These are phyloP conservation scores for Hortaea werneckii DNA, from an alignment of 2,329 filamentous ascomycete species.

Conservation along the genomic window DNA sequence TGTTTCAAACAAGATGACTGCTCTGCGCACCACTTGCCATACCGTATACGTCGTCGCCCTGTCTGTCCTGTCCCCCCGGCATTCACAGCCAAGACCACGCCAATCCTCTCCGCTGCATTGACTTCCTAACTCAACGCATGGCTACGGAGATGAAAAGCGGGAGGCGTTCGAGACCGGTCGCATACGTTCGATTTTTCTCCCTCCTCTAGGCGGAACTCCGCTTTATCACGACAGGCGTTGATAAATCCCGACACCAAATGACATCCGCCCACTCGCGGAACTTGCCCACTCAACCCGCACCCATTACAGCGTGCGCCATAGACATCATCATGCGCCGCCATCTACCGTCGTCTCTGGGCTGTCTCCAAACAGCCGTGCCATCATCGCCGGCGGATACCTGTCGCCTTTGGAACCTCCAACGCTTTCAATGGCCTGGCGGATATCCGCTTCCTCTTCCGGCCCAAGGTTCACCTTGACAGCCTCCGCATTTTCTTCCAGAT, in stretches of 20 bases:
- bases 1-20: too few relatives aligned
- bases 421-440: conserved; percentile 22
- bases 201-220: not conserved
- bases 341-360: conserved; percentile 8
- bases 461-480: conserved; percentile 15
- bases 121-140: not conserved
- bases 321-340: too few relatives aligned
- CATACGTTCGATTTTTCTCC: not conserved
- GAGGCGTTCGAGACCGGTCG: not conserved
- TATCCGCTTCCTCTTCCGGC: conserved; percentile 17
- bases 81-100: too few relatives aligned
- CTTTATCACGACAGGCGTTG: not conserved
- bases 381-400: conserved; percentile 20
- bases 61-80: too few relatives aligned
- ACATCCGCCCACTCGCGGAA: too few relatives aligned
- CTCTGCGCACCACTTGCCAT: too few relatives aligned
- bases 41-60: too few relatives aligned
- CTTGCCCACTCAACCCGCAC: too few relatives aligned
- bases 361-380: conserved; percentile 18
- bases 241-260: too few relatives aligned
- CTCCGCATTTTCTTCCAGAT: conserved; percentile 18
- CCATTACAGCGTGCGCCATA: too few relatives aligned
- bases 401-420: conserved; percentile 20
- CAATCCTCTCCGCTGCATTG: too few relatives aligned
- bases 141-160: not conserved